phyloP scores from a whole-genome alignment of 768 basidiomycete species.

The Crassisporium funariophilum region DNA sequence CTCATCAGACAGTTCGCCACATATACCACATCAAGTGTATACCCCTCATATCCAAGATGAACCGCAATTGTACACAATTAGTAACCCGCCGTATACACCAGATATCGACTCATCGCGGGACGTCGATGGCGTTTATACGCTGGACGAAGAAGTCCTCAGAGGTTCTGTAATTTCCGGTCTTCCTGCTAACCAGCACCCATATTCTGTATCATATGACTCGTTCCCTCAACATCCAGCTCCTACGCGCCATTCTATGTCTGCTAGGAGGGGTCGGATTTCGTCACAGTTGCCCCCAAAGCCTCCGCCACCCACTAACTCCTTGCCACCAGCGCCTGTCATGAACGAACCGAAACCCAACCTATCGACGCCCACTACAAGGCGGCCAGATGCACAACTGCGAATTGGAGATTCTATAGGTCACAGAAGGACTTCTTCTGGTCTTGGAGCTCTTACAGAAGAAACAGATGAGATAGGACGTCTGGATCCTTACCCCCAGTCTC shows the following conservation, averaged over 20 bases:
- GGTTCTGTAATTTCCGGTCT: slow-evolving; percentile 32
- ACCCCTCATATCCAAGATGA: slow-evolving; percentile 42
- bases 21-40: slow-evolving; percentile 36
- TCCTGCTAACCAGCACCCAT: slow-evolving; percentile 48
- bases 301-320: slow-evolving; percentile 62
- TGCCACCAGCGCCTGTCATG: slow-evolving; percentile 58
- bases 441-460: slow-evolving; percentile 69
- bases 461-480: slow-evolving; percentile 32
- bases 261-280: slow-evolving; percentile 51
- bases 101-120: slow-evolving; percentile 27
- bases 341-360: slow-evolving; percentile 32
- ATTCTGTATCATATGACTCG: slow-evolving; percentile 49
- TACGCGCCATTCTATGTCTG: slow-evolving; percentile 37
- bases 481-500: slow-evolving; percentile 21
- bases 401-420: slow-evolving; percentile 39
- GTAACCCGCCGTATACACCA: slow-evolving; percentile 21
- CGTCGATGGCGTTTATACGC: slow-evolving; percentile 44
- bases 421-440: slow-evolving; percentile 49
- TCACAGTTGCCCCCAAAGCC: slow-evolving; percentile 66
- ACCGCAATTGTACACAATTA: slow-evolving; percentile 19
- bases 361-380: slow-evolving; percentile 26
- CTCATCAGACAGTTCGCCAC: slow-evolving; percentile 49
- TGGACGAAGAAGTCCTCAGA: slow-evolving; percentile 37
- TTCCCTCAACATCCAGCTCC: slow-evolving; percentile 30
- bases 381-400: slow-evolving; percentile 30